Evolutionary conservation across 371 early-diverging fungal species (phyloP).

Genomic region (Mucor irregularis): DNA sequence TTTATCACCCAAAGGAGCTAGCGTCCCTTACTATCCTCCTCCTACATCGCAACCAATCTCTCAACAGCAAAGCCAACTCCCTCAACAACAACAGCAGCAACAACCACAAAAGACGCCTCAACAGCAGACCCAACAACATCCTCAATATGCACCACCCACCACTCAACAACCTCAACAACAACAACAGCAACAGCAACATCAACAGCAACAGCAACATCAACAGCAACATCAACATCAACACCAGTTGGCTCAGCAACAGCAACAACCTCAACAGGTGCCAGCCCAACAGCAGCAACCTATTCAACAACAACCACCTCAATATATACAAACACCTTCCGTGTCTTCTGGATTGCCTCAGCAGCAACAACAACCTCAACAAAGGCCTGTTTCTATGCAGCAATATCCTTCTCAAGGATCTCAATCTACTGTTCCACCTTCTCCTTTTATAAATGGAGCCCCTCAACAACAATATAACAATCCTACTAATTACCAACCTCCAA

Average conservation of each 20-base stretch:
- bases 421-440: neutral
- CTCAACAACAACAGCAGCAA: neutral
- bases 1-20: neutral
- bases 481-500: neutral
- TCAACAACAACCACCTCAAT: slow-evolving; percentile 1
- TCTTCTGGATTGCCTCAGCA: neutral
- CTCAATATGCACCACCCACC: neutral
- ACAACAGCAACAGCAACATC: neutral
- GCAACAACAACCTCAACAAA: neutral
- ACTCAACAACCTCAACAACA: neutral
- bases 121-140: neutral
- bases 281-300: neutral
- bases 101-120: neutral
- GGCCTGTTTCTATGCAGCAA: neutral
- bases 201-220: neutral
- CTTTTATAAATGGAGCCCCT: too few relatives aligned
- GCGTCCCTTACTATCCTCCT: slow-evolving; percentile 16
- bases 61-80: neutral
- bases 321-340: slow-evolving; percentile 4
- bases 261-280: neutral
- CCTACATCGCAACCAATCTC: neutral
- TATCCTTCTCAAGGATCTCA: neutral
- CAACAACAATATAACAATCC: neutral
- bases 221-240: neutral
- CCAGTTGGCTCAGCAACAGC: neutral